phyloP scores from a whole-genome alignment of 495 filamentous ascomycete genomes.

The Aspergillus haitiensis region DNA sequence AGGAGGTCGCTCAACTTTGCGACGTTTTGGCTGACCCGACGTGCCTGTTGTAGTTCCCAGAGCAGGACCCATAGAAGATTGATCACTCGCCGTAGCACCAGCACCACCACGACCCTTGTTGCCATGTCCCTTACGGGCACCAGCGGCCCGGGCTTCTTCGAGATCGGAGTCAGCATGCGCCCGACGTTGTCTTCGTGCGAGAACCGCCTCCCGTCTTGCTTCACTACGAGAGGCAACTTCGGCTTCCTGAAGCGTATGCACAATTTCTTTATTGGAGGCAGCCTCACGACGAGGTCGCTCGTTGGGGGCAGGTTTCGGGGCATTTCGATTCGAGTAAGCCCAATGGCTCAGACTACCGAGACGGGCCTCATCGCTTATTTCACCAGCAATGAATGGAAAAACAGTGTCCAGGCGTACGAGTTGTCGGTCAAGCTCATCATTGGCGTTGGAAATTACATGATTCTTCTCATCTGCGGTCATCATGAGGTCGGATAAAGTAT shows the following conservation, averaged over 20 bases:
- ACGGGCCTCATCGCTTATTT: slow-evolving; percentile 92
- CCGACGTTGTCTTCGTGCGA: slow-evolving; percentile 68
- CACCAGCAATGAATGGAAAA: slow-evolving; percentile 77
- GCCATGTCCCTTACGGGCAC: slow-evolving; percentile 56
- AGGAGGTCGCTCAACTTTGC: slow-evolving; percentile 70
- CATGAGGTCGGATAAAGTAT: slow-evolving; percentile 72
- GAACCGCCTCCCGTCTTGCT: slow-evolving; percentile 72
- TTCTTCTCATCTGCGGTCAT: slow-evolving; percentile 93
- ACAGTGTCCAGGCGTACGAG: slow-evolving; percentile 78
- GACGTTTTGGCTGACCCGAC: slow-evolving; percentile 60
- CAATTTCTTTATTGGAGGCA: slow-evolving; percentile 59
- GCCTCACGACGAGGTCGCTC: slow-evolving; percentile 77
- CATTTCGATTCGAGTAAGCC: slow-evolving; percentile 87
- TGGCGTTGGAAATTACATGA: slow-evolving; percentile 86
- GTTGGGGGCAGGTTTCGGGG: slow-evolving; percentile 59
- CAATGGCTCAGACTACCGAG: slow-evolving; percentile 89
- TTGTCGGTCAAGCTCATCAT: slow-evolving; percentile 84
- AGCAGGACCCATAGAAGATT: slow-evolving; percentile 29
- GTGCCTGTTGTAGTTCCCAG: slow-evolving; percentile 12
- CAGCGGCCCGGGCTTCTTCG: slow-evolving; percentile 59
- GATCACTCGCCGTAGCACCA: slow-evolving; percentile 37
- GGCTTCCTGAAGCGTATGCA: slow-evolving; percentile 65
- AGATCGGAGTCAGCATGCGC: slow-evolving; percentile 73
- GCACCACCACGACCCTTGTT: slow-evolving; percentile 63
- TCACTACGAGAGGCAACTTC: slow-evolving; percentile 79